Conservation (phyloP, 306 rosid genomes). For the Quercus gilva region DNA sequence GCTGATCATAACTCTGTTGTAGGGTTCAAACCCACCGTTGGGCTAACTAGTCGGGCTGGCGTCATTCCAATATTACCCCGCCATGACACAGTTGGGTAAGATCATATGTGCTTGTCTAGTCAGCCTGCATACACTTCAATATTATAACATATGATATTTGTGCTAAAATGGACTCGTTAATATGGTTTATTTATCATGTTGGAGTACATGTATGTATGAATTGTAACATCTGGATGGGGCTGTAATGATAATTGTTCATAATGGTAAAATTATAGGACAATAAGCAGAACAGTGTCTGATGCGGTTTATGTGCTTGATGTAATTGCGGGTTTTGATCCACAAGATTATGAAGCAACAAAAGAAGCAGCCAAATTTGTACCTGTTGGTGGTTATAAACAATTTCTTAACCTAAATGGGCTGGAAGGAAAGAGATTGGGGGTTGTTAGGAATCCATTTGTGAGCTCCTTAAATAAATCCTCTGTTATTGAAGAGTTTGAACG, state of each 20-base stretch:
- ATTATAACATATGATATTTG: too few relatives aligned
- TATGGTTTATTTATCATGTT: too few relatives aligned
- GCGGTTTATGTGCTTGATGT: conserved; percentile 68
- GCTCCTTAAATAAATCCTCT: conserved; percentile 24
- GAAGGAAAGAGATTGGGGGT: conserved; percentile 65
- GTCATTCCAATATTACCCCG: conserved; percentile 54
- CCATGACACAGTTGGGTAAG: conserved; percentile 66
- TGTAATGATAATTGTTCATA: background rate
- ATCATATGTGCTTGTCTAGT: background rate
- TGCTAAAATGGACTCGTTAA: too few relatives aligned
- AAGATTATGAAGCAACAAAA: conserved; percentile 52
- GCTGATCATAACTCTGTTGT: conserved; percentile 66
- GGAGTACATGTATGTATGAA: background rate
- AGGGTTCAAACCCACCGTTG: conserved; percentile 66
- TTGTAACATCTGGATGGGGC: background rate
- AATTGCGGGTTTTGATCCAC: conserved; percentile 60
- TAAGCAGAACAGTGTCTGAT: conserved; percentile 74
- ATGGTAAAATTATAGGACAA: conserved; percentile 39
- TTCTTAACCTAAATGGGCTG: conserved; percentile 50
- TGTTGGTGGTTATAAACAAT: conserved; percentile 55
- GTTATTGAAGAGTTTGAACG: conserved; percentile 40
- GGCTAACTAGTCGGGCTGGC: conserved; percentile 67
- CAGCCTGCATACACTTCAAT: too few relatives aligned
- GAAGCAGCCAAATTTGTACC: conserved; percentile 50
- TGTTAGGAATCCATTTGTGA: conserved; percentile 48